Evolutionary conservation across 1,284 basidiomycete species (phyloP), one percentile per base, ranked within the genome.

Genomic region (Porogramme epimiltina): DNA sequence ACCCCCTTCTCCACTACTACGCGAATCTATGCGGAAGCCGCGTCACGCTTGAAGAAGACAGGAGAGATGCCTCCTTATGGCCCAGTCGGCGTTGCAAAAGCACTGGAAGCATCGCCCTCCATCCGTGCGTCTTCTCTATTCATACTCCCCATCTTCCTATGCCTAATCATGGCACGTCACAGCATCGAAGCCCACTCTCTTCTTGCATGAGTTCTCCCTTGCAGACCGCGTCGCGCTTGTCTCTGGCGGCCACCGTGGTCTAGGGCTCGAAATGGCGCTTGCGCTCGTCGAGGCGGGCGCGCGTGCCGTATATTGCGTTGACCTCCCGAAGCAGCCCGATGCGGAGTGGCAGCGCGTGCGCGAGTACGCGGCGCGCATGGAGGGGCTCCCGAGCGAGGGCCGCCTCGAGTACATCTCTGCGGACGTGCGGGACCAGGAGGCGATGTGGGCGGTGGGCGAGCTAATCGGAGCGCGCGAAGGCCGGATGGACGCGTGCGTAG

Each of bases 251-350:
- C 89, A 89, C 61, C 79, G 91, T 42, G 91, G 91, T 2, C 78
- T 94, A 10, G 91, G 92, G 3, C 79, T 94, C 38, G 89, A 91
- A 70, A 87, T 91, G 81, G 89, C 89, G 24, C 75, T 91, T 51
- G 82, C 86, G 4, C 72, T 91, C 34, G 79, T 84, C 37, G 91
- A 95, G 71, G 84, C 84, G 3, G 91, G 90, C 44, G 89, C 90
- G 3, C 77, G 86, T 15, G 82, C 73, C 2, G 82, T 94, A 1
- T 89, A 91, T 66, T 91, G 87, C 62, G 69, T 93, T 28, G 92
- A 95, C 68, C 71, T 93, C 5, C 81, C 88, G 3, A 62, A 73
- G 43, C 69, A 73, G 45, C 87, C 92, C 0, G 82, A 82, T 3
- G 76, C 79, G 2, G 87, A 90, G 63, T 94, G 89, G 81, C 61